Base-by-base conservation (phyloP, 164 flowering plant species). In the Piper betle region DNA sequence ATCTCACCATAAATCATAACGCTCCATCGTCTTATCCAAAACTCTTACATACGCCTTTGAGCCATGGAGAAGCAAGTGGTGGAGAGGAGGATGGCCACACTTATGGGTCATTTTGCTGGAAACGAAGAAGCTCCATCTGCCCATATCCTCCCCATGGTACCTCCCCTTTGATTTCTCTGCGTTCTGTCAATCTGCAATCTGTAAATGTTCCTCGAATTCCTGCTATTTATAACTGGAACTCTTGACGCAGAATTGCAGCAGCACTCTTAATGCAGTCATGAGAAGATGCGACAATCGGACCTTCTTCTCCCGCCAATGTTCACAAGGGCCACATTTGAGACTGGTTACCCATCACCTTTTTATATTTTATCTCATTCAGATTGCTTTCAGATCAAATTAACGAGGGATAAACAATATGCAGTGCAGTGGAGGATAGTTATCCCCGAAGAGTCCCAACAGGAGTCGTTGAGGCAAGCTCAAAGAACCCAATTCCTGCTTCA, bases 281-380 rank as follows among this genome's bases (percentile, higher is more conserved):
- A 68, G 65, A 63, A 81, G 97, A 68, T 58, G 72, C 52, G 97
- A 89, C 64, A 87, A 74, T 71, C 78, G 77, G 65, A 59, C 71
- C 74, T 41, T 62, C 56, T 90, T 84, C 71, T 85, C 91, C 39
- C 78, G 97, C 5, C 97, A 90, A 74, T 81, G 79, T 11, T 76
- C 80, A 63, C 90, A 82, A 70, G 83, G 66, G 62, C 66, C 52
- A 69, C 84, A 79, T 78, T 85, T 84, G 96, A 82, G 84, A 69
- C 87, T 72, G 65, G 76, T 46, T 64, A 63, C 70, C 86, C 39
- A 59, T 48, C 15, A 68, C 78, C 71, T 75, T 79, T 89, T 83
- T 25, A 43, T 16, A 42, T 43, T 16, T 62, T 37, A 11, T 5
- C 18, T 64, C 15, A 5, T 41, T 55, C 19, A 9, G 33, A 6